These are phyloP conservation scores for Ophiostoma australiae DNA, from an alignment of 2,329 filamentous ascomycete species.

Conservation along the genomic window DNA sequence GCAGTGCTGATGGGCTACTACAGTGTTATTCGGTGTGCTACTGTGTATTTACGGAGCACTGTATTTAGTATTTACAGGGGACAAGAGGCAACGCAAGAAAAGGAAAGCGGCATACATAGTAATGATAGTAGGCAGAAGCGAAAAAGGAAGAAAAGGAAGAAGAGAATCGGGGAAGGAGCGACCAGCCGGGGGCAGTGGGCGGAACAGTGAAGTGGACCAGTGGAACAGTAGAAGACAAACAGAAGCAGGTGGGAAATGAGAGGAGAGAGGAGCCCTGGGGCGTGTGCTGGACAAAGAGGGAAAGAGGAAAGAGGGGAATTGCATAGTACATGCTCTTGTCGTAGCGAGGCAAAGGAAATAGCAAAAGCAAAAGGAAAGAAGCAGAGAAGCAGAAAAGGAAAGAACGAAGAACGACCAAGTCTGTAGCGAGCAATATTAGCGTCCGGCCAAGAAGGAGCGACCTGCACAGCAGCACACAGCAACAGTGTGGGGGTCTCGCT, in stretches of 20 bases:
- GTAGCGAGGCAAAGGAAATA: background rate
- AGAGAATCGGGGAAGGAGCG: conserved; percentile 14
- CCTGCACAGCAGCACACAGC: background rate
- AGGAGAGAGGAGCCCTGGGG: conserved; percentile 13
- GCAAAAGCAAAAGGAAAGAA: background rate
- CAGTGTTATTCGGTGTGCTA: too few relatives aligned
- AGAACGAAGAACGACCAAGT: background rate
- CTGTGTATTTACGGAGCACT: too few relatives aligned
- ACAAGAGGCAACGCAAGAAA: background rate
- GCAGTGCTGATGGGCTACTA: conserved; percentile 2
- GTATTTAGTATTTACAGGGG: background rate
- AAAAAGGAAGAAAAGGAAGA: background rate
- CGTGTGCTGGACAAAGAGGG: background rate
- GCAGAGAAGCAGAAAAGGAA: background rate
- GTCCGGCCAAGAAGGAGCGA: background rate
- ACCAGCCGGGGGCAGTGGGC: background rate
- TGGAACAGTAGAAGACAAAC: background rate
- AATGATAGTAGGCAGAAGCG: too few relatives aligned
- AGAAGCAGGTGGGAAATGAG: conserved; percentile 8
- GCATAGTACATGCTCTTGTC: too few relatives aligned
- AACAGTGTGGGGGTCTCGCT: conserved; percentile 4
- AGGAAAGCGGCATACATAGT: too few relatives aligned
- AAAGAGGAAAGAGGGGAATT: background rate
- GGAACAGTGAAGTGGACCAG: background rate
- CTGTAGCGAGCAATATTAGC: background rate